phyloP scores from a whole-genome alignment of 495 filamentous ascomycete genomes.

The Daldinia bambusicola region DNA sequence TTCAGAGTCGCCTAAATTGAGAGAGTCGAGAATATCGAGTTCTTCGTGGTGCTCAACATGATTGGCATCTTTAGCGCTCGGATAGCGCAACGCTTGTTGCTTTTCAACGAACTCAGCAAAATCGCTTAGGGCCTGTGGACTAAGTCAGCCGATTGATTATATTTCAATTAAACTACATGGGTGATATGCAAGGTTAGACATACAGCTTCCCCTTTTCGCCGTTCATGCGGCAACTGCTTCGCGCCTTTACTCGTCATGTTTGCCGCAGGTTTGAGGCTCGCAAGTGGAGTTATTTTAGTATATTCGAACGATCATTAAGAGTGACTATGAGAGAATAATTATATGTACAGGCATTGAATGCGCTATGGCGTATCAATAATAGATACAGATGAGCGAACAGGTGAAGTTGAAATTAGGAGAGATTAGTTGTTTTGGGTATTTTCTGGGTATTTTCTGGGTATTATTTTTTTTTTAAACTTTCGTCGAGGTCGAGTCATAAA shows the following conservation, averaged over 20 bases:
- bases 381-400: neutral
- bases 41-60: conserved; percentile 81
- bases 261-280: conserved; percentile 25
- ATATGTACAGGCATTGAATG: neutral
- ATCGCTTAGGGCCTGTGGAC: conserved; percentile 82
- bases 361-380: neutral
- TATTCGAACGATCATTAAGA: conserved; percentile 48
- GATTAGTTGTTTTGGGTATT: neutral
- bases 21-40: conserved; percentile 84
- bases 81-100: conserved; percentile 77
- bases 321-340: conserved; percentile 2
- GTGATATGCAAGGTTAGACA: conserved; percentile 23
- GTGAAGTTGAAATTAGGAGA: neutral
- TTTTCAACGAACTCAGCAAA: conserved; percentile 98
- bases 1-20: conserved; percentile 81
- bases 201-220: conserved; percentile 87
- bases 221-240: conserved; percentile 77
- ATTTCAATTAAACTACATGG: neutral
- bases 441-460: too few relatives aligned
- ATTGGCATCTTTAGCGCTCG: conserved; percentile 49
- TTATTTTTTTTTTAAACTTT: neutral
- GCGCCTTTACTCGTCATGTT: conserved; percentile 65
- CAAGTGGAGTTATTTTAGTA: conserved; percentile 26
- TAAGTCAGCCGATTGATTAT: too few relatives aligned
- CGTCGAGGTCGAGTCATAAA: conserved; percentile 1